Percentiles rank a stretch among this genome's conserved stretches.
These are phyloP conservation scores for Pulveroboletus sp. DNA, from an alignment of 768 basidiomycete genomes.

Conservation along the genomic window DNA sequence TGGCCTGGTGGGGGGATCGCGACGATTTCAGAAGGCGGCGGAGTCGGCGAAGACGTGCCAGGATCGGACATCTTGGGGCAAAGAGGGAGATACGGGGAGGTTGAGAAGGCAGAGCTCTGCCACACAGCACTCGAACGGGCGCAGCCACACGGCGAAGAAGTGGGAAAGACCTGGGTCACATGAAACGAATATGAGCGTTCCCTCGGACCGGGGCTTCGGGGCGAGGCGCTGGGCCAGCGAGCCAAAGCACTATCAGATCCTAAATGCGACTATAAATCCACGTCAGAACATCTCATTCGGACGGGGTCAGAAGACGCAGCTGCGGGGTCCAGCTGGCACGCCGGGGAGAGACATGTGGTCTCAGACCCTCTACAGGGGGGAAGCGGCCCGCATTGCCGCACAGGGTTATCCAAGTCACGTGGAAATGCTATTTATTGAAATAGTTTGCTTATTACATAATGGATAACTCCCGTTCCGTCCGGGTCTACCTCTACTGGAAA, in stretches of 20 bases:
- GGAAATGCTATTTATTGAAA: background rate
- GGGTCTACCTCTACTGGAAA: too few species aligned
- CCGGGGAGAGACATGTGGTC: too few species aligned
- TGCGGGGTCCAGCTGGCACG: too few species aligned
- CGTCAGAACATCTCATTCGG: background rate
- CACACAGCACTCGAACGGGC: conserved; percentile 18
- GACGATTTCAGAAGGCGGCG: conserved; percentile 56
- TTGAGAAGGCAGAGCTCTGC: conserved; percentile 4
- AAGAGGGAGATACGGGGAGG: conserved; percentile 1
- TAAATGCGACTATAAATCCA: conserved; percentile 1
- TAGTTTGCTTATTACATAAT: conserved; percentile 18
- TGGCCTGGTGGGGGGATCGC: conserved; percentile 37
- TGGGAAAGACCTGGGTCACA: conserved; percentile 10
- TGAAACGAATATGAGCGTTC: conserved; percentile 8
- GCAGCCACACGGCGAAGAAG: conserved; percentile 1
- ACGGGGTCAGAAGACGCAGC: too few species aligned
- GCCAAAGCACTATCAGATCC: conserved; percentile 11
- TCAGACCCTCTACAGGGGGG: background rate
- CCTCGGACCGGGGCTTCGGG: conserved; percentile 16
- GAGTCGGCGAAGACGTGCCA: conserved; percentile 5
- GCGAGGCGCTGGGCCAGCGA: background rate
- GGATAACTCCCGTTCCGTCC: background rate
- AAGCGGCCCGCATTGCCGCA: background rate
- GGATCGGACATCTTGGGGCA: conserved; percentile 13
- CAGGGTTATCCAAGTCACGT: too few species aligned